A percentile compares a stretch with the other conserved stretches of the same genome.
Conservation (phyloP, 768 basidiomycete genomes). For the Kondoa subrosea region DNA sequence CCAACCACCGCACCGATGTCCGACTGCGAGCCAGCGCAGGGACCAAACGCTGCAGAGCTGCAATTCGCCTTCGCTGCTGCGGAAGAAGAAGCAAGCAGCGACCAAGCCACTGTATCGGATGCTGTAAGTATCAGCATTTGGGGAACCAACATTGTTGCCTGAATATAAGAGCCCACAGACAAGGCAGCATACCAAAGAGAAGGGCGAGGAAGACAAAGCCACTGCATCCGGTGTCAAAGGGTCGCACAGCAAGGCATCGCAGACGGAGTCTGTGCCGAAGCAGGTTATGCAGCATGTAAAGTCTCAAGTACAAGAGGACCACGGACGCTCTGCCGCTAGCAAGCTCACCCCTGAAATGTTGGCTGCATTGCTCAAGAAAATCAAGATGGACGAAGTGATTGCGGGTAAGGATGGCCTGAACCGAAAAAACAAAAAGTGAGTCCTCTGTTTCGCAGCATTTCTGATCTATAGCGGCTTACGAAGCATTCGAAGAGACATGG, state of each 20-base stretch:
- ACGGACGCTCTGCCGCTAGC: not conserved
- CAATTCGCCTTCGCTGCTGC: not conserved
- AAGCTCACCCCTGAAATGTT: not conserved
- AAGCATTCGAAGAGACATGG: conserved; percentile 6
- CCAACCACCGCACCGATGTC: too few relatives aligned
- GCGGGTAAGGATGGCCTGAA: conserved; percentile 4
- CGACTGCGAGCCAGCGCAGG: not conserved
- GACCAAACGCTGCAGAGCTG: conserved; percentile 5
- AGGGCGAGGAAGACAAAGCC: too few relatives aligned
- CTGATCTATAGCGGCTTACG: too few relatives aligned
- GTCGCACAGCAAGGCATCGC: too few relatives aligned
- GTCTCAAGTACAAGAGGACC: conserved; percentile 6
- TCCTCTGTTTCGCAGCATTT: not conserved
- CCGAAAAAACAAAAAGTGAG: conserved; percentile 19
- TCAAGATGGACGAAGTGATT: conserved; percentile 11
- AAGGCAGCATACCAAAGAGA: conserved; percentile 15
- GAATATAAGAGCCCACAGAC: not conserved
- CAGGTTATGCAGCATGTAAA: not conserved
- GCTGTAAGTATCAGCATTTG: not conserved
- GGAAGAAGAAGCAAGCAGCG: not conserved
- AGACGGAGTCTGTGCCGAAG: not conserved
- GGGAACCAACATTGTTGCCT: not conserved
- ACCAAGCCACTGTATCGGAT: not conserved
- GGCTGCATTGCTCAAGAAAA: not conserved
- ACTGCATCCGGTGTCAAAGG: too few relatives aligned